These are phyloP conservation scores for Colletotrichum orbiculare DNA, from an alignment of 2,329 filamentous ascomycete genomes.

Conservation along the genomic window DNA sequence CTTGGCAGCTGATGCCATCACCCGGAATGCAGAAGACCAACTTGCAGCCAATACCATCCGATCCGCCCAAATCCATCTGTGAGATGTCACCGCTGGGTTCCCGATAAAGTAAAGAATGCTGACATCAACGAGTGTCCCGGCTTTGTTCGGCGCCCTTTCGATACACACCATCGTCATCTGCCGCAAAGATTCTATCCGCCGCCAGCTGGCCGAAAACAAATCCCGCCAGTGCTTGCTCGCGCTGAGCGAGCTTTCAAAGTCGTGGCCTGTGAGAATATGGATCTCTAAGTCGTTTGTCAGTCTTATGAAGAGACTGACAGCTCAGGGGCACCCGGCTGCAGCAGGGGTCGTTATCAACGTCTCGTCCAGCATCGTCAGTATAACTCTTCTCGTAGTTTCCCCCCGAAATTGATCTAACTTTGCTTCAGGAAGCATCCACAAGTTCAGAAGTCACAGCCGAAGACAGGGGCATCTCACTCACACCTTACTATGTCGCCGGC, in stretches of 20 bases:
- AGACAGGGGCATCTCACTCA: too few relatives aligned
- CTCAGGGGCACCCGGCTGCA: background rate
- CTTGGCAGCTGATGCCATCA: conserved; percentile 21
- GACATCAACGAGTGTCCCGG: conserved; percentile 1
- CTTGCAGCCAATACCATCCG: conserved; percentile 2
- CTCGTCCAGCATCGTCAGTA: conserved; percentile 14
- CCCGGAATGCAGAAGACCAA: conserved; percentile 28
- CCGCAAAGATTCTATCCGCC: conserved; percentile 10
- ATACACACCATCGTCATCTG: conserved; percentile 24
- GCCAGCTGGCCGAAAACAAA: conserved; percentile 21
- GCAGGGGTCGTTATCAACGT: conserved; percentile 9
- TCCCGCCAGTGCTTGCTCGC: conserved; percentile 24
- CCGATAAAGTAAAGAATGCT: background rate
- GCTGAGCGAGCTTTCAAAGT: conserved; percentile 14
- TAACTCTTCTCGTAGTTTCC: background rate
- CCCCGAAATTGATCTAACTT: background rate
- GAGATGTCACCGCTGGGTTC: background rate
- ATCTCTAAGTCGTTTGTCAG: conserved; percentile 20
- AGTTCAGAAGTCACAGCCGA: too few relatives aligned
- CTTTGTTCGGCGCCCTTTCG: conserved; percentile 23
- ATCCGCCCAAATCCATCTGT: conserved; percentile 18
- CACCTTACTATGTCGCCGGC: too few relatives aligned
- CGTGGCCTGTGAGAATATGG: conserved; percentile 25
- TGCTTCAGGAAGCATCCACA: background rate
- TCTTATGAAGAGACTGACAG: conserved; percentile 22